Percentiles rank a stretch among this genome's conserved stretches.
Evolutionary conservation across 1,284 basidiomycete species (phyloP).

Genomic region (Moniliella sp.): DNA sequence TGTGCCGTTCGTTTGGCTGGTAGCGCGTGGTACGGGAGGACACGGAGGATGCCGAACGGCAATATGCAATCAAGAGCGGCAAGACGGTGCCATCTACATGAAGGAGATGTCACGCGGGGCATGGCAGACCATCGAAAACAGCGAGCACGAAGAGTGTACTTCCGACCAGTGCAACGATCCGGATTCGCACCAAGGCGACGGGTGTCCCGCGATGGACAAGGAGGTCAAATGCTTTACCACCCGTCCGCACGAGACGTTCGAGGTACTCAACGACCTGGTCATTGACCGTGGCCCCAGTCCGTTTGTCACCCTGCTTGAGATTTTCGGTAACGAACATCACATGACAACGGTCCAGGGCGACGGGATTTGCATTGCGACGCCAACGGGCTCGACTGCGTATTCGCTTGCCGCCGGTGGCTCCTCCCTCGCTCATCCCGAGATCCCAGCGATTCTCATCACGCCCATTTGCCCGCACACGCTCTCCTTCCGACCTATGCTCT

Average conservation of each 20-base stretch:
- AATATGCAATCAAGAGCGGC: slow-evolving; percentile 20
- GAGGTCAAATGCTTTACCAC: slow-evolving; percentile 97
- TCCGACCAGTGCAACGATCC: slow-evolving; percentile 4
- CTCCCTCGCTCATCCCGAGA: slow-evolving; percentile 81
- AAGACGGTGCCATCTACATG: slow-evolving; percentile 29
- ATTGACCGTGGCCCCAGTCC: slow-evolving; percentile 94
- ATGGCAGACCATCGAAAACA: slow-evolving; percentile 24
- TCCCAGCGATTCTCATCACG: slow-evolving; percentile 82
- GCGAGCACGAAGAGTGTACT: slow-evolving; percentile 39
- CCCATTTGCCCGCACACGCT: slow-evolving; percentile 97
- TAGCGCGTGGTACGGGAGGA: neutral
- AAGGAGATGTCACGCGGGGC: slow-evolving; percentile 22
- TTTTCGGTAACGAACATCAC: slow-evolving; percentile 96
- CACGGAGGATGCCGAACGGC: slow-evolving; percentile 2
- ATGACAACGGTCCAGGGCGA: slow-evolving; percentile 98
- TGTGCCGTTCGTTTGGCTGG: no score
- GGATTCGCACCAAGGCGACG: slow-evolving; percentile 15
- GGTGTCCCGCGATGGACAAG: slow-evolving; percentile 50
- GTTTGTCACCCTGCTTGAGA: slow-evolving; percentile 79
- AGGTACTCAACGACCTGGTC: slow-evolving; percentile 90
- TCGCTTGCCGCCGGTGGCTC: slow-evolving; percentile 78
- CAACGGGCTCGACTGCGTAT: slow-evolving; percentile 92
- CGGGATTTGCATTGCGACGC: slow-evolving; percentile 81
- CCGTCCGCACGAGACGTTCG: slow-evolving; percentile 80
- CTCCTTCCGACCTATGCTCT: slow-evolving; percentile 81